Percentiles rank a stretch among this genome's conserved stretches.
Evolutionary conservation across 2,329 filamentous ascomycete species (phyloP).

Genomic region (Fusarium redolens): DNA sequence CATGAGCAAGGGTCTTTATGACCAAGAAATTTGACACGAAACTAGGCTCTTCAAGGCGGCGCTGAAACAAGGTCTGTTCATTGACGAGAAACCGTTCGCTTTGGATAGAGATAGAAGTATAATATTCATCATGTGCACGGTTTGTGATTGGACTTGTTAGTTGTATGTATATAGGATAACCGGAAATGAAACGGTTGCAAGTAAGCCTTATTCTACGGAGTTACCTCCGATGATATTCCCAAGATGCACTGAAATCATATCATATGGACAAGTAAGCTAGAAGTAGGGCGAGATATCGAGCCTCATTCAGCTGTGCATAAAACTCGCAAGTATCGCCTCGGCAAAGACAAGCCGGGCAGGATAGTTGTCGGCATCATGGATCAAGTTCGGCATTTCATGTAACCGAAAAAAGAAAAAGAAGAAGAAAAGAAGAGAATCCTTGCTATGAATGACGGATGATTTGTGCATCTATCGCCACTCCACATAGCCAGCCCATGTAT

Average conservation of each 20-base stretch:
- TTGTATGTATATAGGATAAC: neutral
- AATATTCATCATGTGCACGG: neutral
- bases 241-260: neutral
- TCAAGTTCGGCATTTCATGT: constrained; percentile 15
- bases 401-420: constrained; percentile 1
- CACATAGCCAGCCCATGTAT: neutral
- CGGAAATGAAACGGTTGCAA: constrained; percentile 1
- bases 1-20: neutral
- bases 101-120: neutral
- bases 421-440: constrained; percentile 11
- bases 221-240: neutral
- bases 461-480: constrained; percentile 16
- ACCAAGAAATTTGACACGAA: constrained; percentile 25
- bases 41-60: constrained; percentile 17
- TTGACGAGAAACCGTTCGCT: neutral
- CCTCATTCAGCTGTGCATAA: constrained; percentile 4
- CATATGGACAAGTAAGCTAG: neutral
- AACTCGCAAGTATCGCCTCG: neutral
- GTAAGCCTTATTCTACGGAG: neutral
- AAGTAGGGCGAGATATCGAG: constrained; percentile 4
- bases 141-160: neutral
- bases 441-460: neutral
- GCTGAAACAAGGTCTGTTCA: constrained; percentile 33
- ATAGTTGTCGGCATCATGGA: constrained; percentile 5
- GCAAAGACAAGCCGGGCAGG: neutral